Conservation (phyloP, 352 stramenopile genomes). For the Globisporangium barbulae region DNA sequence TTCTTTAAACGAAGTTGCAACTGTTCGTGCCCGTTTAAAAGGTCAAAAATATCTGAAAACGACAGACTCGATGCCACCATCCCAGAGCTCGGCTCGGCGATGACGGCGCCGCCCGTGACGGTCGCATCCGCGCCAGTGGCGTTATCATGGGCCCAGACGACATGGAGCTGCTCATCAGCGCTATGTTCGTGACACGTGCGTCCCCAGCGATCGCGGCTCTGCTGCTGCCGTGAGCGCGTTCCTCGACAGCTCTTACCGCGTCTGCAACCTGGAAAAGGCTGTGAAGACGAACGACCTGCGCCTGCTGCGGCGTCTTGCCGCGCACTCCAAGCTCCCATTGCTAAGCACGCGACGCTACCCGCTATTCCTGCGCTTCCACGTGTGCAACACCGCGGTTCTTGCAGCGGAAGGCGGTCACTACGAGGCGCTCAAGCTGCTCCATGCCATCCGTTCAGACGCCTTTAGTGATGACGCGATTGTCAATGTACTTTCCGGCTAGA, state of each 20-base stretch:
- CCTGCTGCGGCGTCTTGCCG: not conserved
- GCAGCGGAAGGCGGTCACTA: not conserved
- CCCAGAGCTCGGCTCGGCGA: too few relatives aligned
- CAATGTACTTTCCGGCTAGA: too few relatives aligned
- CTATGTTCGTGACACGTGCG: not conserved
- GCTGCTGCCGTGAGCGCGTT: not conserved
- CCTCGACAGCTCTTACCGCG: not conserved
- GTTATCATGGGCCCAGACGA: not conserved
- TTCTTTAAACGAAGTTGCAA: too few relatives aligned
- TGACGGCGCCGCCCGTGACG: not conserved
- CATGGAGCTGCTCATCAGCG: constrained; percentile 3
- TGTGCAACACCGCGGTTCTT: not conserved
- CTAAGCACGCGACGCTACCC: not conserved
- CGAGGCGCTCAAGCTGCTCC: too few relatives aligned
- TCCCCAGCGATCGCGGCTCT: not conserved
- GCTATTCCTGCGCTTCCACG: not conserved
- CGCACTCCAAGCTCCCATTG: not conserved
- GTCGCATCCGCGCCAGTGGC: too few relatives aligned
- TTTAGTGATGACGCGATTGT: too few relatives aligned
- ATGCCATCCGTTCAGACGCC: too few relatives aligned
- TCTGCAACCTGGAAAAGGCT: not conserved
- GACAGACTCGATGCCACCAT: too few relatives aligned
- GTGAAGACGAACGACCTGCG: not conserved
- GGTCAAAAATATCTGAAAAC: too few relatives aligned
- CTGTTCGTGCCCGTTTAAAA: too few relatives aligned